Conservation (phyloP, 1,139 yeast species). For the Magnusiomyces ingens region DNA sequence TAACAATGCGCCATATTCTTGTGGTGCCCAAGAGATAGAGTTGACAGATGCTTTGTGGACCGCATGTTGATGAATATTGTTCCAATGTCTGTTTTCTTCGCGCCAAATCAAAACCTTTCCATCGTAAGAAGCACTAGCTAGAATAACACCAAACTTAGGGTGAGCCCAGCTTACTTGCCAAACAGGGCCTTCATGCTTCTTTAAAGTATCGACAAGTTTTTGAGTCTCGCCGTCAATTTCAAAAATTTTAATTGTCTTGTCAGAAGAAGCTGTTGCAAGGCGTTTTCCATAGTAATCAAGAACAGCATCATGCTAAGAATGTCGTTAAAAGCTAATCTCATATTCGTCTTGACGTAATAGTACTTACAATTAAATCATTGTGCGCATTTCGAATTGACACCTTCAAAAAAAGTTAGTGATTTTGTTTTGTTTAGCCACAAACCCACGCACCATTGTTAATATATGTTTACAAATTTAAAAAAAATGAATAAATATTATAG, state of each 20-base stretch:
- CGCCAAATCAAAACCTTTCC: constrained; percentile 95
- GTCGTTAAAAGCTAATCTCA: neutral
- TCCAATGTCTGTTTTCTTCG: constrained; percentile 87
- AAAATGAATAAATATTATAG: neutral
- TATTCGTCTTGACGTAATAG: too few species aligned
- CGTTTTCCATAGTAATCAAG: constrained; percentile 94
- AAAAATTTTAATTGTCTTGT: constrained; percentile 86
- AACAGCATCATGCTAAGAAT: constrained; percentile 74
- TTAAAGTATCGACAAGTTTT: constrained; percentile 68
- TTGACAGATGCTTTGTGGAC: constrained; percentile 93
- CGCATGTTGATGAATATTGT: constrained; percentile 77
- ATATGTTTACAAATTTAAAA: neutral
- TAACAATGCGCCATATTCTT: constrained; percentile 88
- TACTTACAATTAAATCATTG: constrained; percentile 58
- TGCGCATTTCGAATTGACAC: constrained; percentile 35
- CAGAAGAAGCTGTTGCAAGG: constrained; percentile 92
- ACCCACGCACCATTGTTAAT: neutral
- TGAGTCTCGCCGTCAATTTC: constrained; percentile 77
- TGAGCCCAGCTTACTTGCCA: constrained; percentile 99
- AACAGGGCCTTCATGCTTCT: constrained; percentile 94
- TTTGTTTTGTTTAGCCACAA: neutral
- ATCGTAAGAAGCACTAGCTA: constrained; percentile 93
- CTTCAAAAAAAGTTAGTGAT: constrained; percentile 13
- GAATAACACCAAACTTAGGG: constrained; percentile 91
- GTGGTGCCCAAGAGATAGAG: constrained; percentile 96